Conservation (phyloP, 2,329 filamentous ascomycete genomes). For the Phaeosphaeriaceae sp. region DNA sequence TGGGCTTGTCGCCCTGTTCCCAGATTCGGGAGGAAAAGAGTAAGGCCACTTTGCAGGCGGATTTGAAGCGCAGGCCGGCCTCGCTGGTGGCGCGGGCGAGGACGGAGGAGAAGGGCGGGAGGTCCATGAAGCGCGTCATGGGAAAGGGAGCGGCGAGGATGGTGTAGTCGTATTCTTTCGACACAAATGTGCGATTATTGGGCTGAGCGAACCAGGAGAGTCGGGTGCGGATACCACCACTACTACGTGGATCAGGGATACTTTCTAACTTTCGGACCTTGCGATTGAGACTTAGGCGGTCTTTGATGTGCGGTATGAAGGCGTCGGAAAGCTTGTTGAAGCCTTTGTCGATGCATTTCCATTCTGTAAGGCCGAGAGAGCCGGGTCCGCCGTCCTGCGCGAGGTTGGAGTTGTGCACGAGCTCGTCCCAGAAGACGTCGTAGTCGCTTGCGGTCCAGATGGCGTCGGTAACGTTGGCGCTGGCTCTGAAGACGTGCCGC, state of each 20-base stretch:
- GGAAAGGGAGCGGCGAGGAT: slow-evolving; percentile 5
- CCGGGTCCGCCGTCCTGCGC: slow-evolving; percentile 1
- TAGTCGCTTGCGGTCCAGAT: slow-evolving; percentile 6
- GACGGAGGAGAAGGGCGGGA: slow-evolving; percentile 5
- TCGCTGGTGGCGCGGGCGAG: slow-evolving; percentile 4
- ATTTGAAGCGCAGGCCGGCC: slow-evolving; percentile 1
- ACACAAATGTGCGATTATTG: not conserved
- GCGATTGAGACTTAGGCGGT: not conserved
- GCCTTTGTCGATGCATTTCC: not conserved
- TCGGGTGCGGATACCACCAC: not conserved
- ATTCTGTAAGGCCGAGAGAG: not conserved
- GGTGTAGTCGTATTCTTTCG: slow-evolving; percentile 6
- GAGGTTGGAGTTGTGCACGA: slow-evolving; percentile 6
- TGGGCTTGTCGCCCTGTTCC: not conserved
- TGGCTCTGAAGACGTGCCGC: not conserved
- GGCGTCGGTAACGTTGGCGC: not conserved
- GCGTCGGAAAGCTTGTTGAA: not conserved
- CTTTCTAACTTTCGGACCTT: not conserved
- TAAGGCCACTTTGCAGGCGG: not conserved
- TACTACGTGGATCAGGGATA: not conserved
- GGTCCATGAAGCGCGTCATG: slow-evolving; percentile 8
- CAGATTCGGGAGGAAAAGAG: not conserved
- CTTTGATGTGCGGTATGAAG: not conserved
- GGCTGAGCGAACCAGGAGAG: not conserved
- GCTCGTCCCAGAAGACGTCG: slow-evolving; percentile 8